Base-by-base conservation (phyloP, 78 protist genomes). In the Polysphondylium violaceum region DNA sequence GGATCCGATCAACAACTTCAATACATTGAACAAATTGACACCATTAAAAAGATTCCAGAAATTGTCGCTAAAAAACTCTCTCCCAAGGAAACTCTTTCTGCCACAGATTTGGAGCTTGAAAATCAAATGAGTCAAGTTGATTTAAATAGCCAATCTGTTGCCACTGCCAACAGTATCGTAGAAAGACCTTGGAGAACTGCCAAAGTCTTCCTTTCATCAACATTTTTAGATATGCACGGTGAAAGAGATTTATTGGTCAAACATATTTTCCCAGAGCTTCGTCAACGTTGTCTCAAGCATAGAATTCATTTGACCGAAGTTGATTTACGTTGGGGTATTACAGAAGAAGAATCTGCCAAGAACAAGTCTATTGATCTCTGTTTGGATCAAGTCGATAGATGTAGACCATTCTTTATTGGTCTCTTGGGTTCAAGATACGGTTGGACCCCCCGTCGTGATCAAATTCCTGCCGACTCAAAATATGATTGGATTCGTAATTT, bases 251-350 rank as follows among this genome's bases (percentile, higher is more conserved):
- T 79, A 9, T 63, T 96, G 27, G 81, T 68, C 0, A 67, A 71
- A 36, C 17, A 53, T 1, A 93, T 96, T 1, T 96, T 96, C 74
- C 97, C 97, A 33, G 93, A 44, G 35, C 58, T 96, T 50, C 36
- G 95, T 9, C 79, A 55, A 19, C 50, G 76, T 40, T 88, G 95
- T 31, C 38, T 33, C 3, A 55, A 50, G 73, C 21, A 61, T 25
- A 65, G 85, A 58, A 65, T 90, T 25, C 90, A 75, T 74, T 56
- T 92, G 33, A 50, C 68, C 11, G 96, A 91, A 43, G 60, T 92
- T n/a, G 97, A 96, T 56, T 74, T 96, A 19, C 95, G 97, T 74
- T 96, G 97, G 97, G 97, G 97, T 67, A 88, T 96, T 5, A 87
- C 96, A 9, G 89, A 76, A 29, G 88, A 72, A 11, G 97, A 75